phyloP scores from a whole-genome alignment of 108 stramenopile genomes.

The Cyclotella atomus region DNA sequence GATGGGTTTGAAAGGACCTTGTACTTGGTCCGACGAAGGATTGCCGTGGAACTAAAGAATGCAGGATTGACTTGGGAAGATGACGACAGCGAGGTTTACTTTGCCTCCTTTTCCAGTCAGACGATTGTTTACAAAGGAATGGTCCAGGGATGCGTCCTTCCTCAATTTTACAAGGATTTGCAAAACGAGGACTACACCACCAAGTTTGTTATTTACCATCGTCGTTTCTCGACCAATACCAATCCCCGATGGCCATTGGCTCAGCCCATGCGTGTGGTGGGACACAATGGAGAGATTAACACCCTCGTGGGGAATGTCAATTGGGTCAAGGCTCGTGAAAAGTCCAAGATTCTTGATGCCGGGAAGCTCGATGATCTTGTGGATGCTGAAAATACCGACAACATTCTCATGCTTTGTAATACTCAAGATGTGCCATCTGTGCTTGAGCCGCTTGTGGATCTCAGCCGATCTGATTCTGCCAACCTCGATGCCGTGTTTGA shows the following conservation, averaged over 20 bases:
- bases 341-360: slow-evolving; percentile 63
- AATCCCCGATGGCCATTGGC: slow-evolving; percentile 94
- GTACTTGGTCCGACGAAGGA: slow-evolving; percentile 87
- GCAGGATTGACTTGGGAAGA: slow-evolving; percentile 70
- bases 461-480: slow-evolving; percentile 90
- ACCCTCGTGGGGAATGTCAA: slow-evolving; percentile 95
- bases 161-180: slow-evolving; percentile 90
- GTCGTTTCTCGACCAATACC: slow-evolving; percentile 95
- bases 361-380: slow-evolving; percentile 67
- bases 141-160: slow-evolving; percentile 85
- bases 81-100: slow-evolving; percentile 78
- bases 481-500: slow-evolving; percentile 96
- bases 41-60: slow-evolving; percentile 70
- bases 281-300: slow-evolving; percentile 98
- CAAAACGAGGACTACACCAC: slow-evolving; percentile 82
- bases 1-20: slow-evolving; percentile 96
- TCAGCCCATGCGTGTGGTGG: slow-evolving; percentile 94
- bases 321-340: slow-evolving; percentile 95
- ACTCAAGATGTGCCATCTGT: slow-evolving; percentile 84
- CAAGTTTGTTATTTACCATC: slow-evolving; percentile 92
- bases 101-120: slow-evolving; percentile 82
- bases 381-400: slow-evolving; percentile 75
- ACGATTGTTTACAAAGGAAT: slow-evolving; percentile 97
- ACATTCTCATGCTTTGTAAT: slow-evolving; percentile 85
- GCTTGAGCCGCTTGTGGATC: slow-evolving; percentile 86